Evolutionary conservation across 2,329 filamentous ascomycete species (phyloP), one percentile per base, ranked within the genome.

Genomic region (Sarocladium oryzae): DNA sequence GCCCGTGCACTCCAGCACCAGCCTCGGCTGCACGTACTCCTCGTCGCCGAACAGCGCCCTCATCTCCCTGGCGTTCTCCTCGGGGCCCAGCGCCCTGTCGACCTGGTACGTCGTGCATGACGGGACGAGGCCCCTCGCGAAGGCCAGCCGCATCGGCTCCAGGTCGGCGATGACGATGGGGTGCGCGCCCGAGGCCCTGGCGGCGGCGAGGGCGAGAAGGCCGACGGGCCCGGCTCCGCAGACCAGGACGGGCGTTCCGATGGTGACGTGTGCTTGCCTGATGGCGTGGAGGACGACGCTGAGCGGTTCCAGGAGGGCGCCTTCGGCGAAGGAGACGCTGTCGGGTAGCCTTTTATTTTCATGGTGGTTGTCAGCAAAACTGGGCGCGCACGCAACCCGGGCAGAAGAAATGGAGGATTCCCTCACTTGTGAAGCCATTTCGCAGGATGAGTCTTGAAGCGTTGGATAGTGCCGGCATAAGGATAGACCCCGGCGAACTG

Each of bases 171-270:
- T 77, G 23, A 84, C 78, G 10, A 86, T 66, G 1, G 82, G 82
- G 61, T 82, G 74, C 1, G 82, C 82, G 0, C 82, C 82, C 0
- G 78, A 82, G 0, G 82, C 82, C 30, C 77, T 71, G 2, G 81
- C 80, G 0, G 75, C 75, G 1, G 78, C 75, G 55, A 82, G 63
- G 15, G 79, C 69, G 51, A 82, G 74, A 10, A 85, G 70, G 0
- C 82, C 82, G 51, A 85, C 84, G 1, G 82, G 81, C 0, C 82
- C 82, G 10, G 82, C 82, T 21, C 82, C 82, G 55, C 78, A 84
- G 40, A 85, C 68, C 1, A 84, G 67, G 1, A 73, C 73, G 5
- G 75, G 74, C 1, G 72, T 72, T 18, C 82, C 82, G 5, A 85
- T 69, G 2, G 68, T 69, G 15, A 85, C 65, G 2, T 72, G 69